These are phyloP conservation scores for Friedmanniomyces endolithicus DNA, from an alignment of 495 filamentous ascomycete species.

Conservation along the genomic window DNA sequence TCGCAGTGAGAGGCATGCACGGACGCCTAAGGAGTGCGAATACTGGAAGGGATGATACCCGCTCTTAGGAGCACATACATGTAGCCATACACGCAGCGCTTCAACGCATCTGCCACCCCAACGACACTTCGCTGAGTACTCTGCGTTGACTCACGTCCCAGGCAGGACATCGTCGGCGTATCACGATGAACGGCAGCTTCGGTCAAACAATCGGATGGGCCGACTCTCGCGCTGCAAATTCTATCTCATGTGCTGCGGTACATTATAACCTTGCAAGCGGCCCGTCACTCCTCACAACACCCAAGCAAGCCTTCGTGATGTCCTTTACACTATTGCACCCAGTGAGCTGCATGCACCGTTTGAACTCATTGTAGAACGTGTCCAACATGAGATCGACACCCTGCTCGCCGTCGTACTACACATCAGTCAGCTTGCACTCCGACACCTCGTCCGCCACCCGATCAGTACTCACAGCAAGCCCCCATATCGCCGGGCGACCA, in stretches of 20 bases:
- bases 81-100: background rate
- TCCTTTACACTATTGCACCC: slow-evolving; percentile 38
- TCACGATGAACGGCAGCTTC: no score
- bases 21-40: no score
- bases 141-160: no score
- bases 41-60: background rate
- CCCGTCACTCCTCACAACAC: slow-evolving; percentile 31
- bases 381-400: slow-evolving; percentile 22
- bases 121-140: background rate
- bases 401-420: slow-evolving; percentile 21
- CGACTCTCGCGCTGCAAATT: no score
- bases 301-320: slow-evolving; percentile 33
- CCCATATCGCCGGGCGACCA: slow-evolving; percentile 33
- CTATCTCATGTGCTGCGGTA: background rate
- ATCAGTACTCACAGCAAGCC: slow-evolving; percentile 25
- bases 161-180: no score
- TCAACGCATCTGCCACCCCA: background rate
- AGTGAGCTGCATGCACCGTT: slow-evolving; percentile 40
- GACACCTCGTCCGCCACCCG: background rate
- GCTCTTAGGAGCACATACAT: background rate
- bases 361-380: slow-evolving; percentile 35
- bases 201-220: no score
- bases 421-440: background rate
- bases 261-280: slow-evolving; percentile 31
- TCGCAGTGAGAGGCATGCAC: no score